phyloP scores from a whole-genome alignment of 2,329 filamentous ascomycete species.

The Fusarium foetens region DNA sequence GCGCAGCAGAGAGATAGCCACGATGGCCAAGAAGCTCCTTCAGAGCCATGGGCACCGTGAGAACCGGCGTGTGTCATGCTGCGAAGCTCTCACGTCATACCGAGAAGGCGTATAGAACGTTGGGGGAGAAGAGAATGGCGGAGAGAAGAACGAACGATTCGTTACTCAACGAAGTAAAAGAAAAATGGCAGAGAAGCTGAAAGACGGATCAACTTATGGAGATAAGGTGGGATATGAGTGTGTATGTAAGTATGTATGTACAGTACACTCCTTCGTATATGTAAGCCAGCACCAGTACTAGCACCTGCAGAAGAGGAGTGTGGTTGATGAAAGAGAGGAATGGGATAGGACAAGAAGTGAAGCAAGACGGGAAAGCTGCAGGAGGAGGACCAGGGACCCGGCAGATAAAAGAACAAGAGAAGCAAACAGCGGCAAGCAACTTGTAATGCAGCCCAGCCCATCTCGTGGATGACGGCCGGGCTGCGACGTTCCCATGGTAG shows the following conservation, averaged over 20 bases:
- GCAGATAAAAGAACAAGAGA: constrained; percentile 38
- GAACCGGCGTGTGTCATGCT: constrained; percentile 56
- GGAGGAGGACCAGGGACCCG: constrained; percentile 36
- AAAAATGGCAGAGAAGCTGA: constrained; percentile 9
- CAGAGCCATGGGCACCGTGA: constrained; percentile 55
- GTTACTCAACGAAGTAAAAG: constrained; percentile 14
- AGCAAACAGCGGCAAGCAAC: constrained; percentile 28
- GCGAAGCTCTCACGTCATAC: constrained; percentile 43
- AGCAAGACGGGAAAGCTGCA: constrained; percentile 38
- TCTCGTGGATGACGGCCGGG: constrained; percentile 28
- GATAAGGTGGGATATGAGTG: constrained; percentile 19
- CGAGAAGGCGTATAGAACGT: constrained; percentile 30
- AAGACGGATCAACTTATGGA: constrained; percentile 18
- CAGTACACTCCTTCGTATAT: constrained; percentile 34
- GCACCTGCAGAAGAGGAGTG: constrained; percentile 17
- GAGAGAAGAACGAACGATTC: constrained; percentile 18
- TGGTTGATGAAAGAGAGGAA: constrained; percentile 5
- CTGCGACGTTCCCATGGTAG: constrained; percentile 20
- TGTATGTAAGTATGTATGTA: constrained; percentile 35
- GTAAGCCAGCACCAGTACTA: constrained; percentile 18
- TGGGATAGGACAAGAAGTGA: constrained; percentile 39
- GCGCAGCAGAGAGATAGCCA: constrained; percentile 62
- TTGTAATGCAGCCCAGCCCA: constrained; percentile 20
- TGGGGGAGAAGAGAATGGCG: constrained; percentile 17
- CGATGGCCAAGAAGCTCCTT: constrained; percentile 54